Conservation (phyloP, 306 rosid genomes). For the Acmispon strigosus region DNA sequence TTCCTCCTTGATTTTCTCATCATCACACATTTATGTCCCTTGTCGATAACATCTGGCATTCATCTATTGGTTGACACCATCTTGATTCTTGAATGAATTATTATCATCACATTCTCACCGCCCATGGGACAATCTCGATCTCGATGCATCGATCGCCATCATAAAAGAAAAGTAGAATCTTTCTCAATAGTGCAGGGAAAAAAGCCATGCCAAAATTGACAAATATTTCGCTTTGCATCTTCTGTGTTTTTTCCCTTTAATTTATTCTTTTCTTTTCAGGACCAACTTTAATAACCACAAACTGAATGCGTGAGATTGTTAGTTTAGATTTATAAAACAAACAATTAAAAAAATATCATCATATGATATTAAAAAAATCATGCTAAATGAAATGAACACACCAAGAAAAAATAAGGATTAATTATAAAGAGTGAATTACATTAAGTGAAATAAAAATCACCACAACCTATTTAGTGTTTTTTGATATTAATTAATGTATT, state of each 20-base stretch:
- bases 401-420: too few species aligned
- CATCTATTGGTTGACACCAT: conserved; percentile 24
- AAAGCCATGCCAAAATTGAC: conserved; percentile 19
- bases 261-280: background rate
- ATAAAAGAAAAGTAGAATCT: conserved; percentile 5
- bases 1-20: conserved; percentile 26
- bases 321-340: too few species aligned
- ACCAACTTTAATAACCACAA: background rate
- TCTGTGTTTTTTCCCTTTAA: background rate
- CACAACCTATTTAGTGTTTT: too few species aligned
- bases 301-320: background rate
- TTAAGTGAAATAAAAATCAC: too few species aligned
- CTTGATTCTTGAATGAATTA: conserved; percentile 26
- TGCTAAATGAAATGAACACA: too few species aligned
- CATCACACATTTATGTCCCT: conserved; percentile 17
- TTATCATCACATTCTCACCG: background rate
- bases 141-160: conserved; percentile 10
- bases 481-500: too few species aligned
- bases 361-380: too few species aligned
- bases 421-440: too few species aligned
- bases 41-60: conserved; percentile 35
- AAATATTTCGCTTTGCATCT: background rate
- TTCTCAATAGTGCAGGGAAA: conserved; percentile 4
- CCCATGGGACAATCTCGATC: conserved; percentile 37
- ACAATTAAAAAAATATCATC: too few species aligned